Conservation (phyloP, 345 rosid genomes). For the Nephelium lappaceum region DNA sequence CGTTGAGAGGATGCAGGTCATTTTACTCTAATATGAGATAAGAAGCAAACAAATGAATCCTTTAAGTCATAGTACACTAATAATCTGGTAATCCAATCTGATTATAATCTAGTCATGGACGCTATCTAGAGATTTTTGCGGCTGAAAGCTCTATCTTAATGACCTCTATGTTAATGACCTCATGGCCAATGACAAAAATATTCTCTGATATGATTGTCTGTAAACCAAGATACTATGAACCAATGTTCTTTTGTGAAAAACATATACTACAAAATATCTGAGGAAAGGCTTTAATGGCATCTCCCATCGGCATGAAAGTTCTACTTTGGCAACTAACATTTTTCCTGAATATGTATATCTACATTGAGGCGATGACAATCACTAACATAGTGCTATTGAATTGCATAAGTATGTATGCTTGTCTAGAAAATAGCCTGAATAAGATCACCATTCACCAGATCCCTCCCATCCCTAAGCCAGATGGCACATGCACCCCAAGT, state of each 20-base stretch:
- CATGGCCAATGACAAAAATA: neutral
- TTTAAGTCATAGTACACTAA: no score
- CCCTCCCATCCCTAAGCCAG: no score
- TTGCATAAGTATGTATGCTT: neutral
- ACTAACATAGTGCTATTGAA: neutral
- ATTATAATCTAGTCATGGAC: neutral
- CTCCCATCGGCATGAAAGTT: no score
- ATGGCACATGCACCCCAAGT: no score
- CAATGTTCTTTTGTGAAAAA: neutral
- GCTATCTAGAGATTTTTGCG: neutral
- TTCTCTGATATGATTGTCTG: neutral
- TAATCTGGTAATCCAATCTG: no score
- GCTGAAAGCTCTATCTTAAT: neutral
- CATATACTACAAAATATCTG: neutral
- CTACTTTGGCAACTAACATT: neutral
- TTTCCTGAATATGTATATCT: neutral
- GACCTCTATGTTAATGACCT: neutral
- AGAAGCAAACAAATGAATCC: no score
- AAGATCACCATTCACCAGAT: neutral
- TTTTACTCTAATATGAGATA: no score
- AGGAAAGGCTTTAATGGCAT: neutral
- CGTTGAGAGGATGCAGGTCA: no score
- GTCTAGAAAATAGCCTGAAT: neutral
- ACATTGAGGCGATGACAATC: neutral
- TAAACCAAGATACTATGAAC: neutral